Conservation (phyloP, 306 rosid genomes). For the Hippophae gyantsensis region DNA sequence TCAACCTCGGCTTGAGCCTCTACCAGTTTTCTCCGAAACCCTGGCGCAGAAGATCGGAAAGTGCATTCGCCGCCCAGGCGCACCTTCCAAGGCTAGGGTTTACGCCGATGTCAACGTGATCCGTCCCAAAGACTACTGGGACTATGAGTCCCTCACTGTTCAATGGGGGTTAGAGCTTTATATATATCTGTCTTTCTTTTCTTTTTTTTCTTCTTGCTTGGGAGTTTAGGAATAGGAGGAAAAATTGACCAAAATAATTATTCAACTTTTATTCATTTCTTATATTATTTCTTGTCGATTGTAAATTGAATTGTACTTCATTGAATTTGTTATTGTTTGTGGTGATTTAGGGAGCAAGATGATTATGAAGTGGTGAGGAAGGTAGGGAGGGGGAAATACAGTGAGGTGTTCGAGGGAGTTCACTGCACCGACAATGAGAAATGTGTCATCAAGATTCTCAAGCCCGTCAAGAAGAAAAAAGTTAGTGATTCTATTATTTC, state of each 20-base stretch:
- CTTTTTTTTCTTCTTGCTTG: not conserved
- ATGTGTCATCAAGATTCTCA: conserved; percentile 78
- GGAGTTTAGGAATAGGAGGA: not conserved
- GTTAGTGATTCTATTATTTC: conserved; percentile 20
- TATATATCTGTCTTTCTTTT: not conserved
- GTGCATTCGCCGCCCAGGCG: conserved; percentile 95
- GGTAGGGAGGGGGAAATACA: conserved; percentile 93
- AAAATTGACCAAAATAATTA: not conserved
- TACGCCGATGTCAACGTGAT: conserved; percentile 74
- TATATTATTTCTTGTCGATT: not conserved
- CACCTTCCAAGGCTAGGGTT: conserved; percentile 77
- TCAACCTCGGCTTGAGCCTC: conserved; percentile 21
- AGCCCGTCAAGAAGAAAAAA: conserved; percentile 94
- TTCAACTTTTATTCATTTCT: not conserved
- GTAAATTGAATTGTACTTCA: not conserved
- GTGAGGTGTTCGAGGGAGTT: conserved; percentile 91
- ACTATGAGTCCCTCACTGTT: conserved; percentile 84
- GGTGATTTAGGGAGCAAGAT: conserved; percentile 62
- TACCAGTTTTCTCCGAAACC: conserved; percentile 25
- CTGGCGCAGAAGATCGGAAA: conserved; percentile 97
- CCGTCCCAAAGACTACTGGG: conserved; percentile 94
- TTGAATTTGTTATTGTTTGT: not conserved
- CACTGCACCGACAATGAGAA: conserved; percentile 78
- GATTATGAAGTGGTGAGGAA: conserved; percentile 94
- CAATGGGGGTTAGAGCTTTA: conserved; percentile 69